Conservation (phyloP, 2,329 filamentous ascomycete genomes). For the Microsporum canis region DNA sequence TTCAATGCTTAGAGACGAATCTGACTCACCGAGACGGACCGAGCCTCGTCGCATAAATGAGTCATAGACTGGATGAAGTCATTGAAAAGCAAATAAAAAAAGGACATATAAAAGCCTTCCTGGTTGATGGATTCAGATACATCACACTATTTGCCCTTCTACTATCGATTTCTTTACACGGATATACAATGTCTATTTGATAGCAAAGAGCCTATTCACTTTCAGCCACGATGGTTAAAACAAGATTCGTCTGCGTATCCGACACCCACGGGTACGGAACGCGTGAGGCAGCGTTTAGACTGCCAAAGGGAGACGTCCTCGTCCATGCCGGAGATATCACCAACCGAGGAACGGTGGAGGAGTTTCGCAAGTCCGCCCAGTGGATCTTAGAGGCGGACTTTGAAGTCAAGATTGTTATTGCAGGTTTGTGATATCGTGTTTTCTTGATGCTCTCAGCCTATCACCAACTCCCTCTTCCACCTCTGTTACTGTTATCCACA, state of each 20-base stretch:
- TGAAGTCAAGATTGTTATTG: conserved; percentile 45
- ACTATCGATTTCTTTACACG: neutral
- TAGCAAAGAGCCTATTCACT: neutral
- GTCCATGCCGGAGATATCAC: conserved; percentile 51
- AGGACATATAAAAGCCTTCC: no score
- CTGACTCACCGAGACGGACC: no score
- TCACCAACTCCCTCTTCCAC: neutral
- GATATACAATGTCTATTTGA: neutral
- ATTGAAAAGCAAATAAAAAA: no score
- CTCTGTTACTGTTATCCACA: neutral
- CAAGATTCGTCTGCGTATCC: conserved; percentile 48
- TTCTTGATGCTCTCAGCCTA: neutral
- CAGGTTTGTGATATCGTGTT: conserved; percentile 30
- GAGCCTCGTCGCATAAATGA: no score
- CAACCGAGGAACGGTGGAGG: conserved; percentile 42
- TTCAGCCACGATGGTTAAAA: conserved; percentile 21
- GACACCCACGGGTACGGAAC: conserved; percentile 47
- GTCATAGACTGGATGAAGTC: no score
- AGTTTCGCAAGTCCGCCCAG: conserved; percentile 41
- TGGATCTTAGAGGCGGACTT: conserved; percentile 46
- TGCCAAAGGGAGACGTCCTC: conserved; percentile 46
- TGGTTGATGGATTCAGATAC: no score
- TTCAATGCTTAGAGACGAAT: no score
- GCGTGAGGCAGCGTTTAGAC: conserved; percentile 36
- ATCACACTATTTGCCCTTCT: neutral